These are phyloP conservation scores for Heritiera littoralis DNA, from an alignment of 345 rosid species.

Conservation along the genomic window DNA sequence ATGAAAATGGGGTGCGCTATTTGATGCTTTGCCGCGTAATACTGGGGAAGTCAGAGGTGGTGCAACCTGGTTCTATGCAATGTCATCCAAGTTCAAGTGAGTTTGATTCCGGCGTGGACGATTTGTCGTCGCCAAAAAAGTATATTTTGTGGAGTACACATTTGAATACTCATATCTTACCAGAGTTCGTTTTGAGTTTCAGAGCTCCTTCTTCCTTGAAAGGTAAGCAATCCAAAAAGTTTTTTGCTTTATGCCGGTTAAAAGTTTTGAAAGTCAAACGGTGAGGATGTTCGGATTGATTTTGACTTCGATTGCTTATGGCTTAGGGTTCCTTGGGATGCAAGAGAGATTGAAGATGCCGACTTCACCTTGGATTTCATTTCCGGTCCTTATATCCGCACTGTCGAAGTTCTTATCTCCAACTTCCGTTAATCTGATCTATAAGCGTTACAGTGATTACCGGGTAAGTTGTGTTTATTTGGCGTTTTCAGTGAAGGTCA, in stretches of 20 bases:
- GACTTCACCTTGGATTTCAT: conserved; percentile 81
- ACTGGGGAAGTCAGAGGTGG: conserved; percentile 66
- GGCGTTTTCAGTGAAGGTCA: neutral
- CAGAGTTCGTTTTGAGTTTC: conserved; percentile 64
- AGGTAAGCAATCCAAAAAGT: conserved; percentile 34
- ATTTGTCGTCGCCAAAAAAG: conserved; percentile 48
- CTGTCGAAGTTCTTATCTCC: conserved; percentile 60
- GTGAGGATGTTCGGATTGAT: neutral
- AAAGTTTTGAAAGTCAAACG: conserved; percentile 3
- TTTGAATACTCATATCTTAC: conserved; percentile 72
- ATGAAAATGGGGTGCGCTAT: conserved; percentile 62
- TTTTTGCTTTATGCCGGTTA: neutral
- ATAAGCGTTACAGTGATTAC: conserved; percentile 53
- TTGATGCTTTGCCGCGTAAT: conserved; percentile 68
- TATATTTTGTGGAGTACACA: conserved; percentile 71
- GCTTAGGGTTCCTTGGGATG: conserved; percentile 33
- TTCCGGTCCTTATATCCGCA: conserved; percentile 58
- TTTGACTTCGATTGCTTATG: conserved; percentile 16
- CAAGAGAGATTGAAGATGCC: conserved; percentile 38
- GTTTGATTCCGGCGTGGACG: conserved; percentile 74
- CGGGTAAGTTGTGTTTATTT: conserved; percentile 37
- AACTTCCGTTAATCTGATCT: conserved; percentile 37
- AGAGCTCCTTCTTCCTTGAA: conserved; percentile 47
- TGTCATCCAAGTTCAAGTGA: conserved; percentile 59
- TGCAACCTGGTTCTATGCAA: conserved; percentile 53